These are phyloP conservation scores for Trametes gibbosa DNA, from an alignment of 768 basidiomycete genomes.

Conservation along the genomic window DNA sequence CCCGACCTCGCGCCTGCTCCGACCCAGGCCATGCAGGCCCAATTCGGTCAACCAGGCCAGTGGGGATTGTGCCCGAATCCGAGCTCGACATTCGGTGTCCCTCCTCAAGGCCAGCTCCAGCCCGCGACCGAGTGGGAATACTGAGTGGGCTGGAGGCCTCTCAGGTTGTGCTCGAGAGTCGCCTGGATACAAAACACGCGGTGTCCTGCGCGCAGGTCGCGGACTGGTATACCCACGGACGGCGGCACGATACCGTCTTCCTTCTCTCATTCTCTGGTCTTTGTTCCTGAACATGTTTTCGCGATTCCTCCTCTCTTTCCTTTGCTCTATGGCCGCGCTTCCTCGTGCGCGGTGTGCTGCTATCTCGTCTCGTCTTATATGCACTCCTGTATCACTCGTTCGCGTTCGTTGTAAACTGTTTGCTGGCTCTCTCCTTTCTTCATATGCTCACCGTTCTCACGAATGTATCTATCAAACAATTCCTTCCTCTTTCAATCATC, in stretches of 20 bases:
- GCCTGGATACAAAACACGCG: background rate
- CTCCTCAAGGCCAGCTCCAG: too few relatives aligned
- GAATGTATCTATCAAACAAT: background rate
- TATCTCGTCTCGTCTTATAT: background rate
- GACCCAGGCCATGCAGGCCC: too few relatives aligned
- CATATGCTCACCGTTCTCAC: background rate
- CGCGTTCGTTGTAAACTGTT: background rate
- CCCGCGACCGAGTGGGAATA: too few relatives aligned
- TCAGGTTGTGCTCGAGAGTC: background rate
- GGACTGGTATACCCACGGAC: conserved; percentile 4
- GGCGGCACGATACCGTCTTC: conserved; percentile 7
- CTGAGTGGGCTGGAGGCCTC: too few relatives aligned
- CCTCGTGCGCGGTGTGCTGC: background rate
- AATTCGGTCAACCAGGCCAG: too few relatives aligned
- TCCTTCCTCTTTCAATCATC: background rate
- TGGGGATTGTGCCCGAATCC: too few relatives aligned
- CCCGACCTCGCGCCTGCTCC: too few relatives aligned
- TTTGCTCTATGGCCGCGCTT: background rate
- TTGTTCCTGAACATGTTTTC: background rate
- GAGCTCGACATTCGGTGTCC: too few relatives aligned
- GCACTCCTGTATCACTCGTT: background rate
- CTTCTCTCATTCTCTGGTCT: background rate
- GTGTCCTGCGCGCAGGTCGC: background rate
- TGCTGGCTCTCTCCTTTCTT: background rate
- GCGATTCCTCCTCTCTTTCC: background rate